These are phyloP conservation scores for Pouteria glomerata DNA, from an alignment of 148 eudicot species.

Conservation along the genomic window DNA sequence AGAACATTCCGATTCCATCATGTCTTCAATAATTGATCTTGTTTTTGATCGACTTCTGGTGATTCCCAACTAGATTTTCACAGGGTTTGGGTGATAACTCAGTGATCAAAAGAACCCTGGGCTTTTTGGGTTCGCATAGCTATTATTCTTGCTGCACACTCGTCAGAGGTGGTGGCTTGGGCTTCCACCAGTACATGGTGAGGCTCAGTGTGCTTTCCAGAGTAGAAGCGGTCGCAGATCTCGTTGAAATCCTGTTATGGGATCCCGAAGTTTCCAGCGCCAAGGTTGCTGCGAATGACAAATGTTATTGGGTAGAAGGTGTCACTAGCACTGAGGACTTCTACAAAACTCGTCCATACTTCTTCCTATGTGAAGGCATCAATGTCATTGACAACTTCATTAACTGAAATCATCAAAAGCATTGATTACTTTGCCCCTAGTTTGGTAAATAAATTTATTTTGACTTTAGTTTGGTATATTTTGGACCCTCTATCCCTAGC, in stretches of 20 bases:
- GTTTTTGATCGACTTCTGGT: constrained; percentile 77
- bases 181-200: constrained; percentile 60
- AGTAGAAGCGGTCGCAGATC: constrained; percentile 38
- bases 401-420: no score
- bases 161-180: neutral
- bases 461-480: no score
- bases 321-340: no score
- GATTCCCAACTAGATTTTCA: constrained; percentile 74
- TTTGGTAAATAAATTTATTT: no score
- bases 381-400: no score
- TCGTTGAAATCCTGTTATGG: constrained; percentile 56
- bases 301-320: no score
- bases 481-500: no score
- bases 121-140: constrained; percentile 52
- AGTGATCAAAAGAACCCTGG: constrained; percentile 66
- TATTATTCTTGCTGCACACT: constrained; percentile 17
- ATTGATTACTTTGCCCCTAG: no score
- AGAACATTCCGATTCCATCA: constrained; percentile 70
- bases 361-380: no score
- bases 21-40: constrained; percentile 82
- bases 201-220: constrained; percentile 35
- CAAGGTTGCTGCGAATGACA: constrained; percentile 55
- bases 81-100: constrained; percentile 79
- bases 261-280: constrained; percentile 79
- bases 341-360: no score